Base-by-base conservation (phyloP, 441 rosid species). In the Bocquillonia castaneifolia region DNA sequence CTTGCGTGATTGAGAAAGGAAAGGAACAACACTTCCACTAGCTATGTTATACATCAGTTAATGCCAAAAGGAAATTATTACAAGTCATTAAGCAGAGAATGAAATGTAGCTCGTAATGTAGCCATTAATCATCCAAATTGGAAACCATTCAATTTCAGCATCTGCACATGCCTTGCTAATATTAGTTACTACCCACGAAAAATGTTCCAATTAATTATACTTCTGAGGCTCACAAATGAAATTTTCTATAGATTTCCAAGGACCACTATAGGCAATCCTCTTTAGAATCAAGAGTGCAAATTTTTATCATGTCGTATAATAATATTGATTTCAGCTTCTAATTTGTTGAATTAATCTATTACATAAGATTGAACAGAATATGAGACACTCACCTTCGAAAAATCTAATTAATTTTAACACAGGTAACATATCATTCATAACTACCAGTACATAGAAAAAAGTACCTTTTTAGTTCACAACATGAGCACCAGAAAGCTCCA, bases 401-500 rank as follows among this genome's bases (percentile, higher is more conserved):
- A 25, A 31, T 47, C 48, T n/a, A n/a, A n/a, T n/a, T 47, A 15
- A 7, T 50, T 34, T 55, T 13, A 29, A 51, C 0, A n/a, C 4
- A 28, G 28, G 44, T 31, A 25, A 22, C 23, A 32, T 60, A 34
- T 10, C 31, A 44, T 39, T 59, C 50, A 20, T 28, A 31, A 51
- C 31, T 36, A 58, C 12, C 20, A 45, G 51, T 63, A 25, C 31
- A 67, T 64, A 67, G 59, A 48, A 42, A 22, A 23, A 72, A 17
- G 37, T 72, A 93, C 96, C 98, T 89, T 73, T 93, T 93, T 74
- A 91, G 98, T 79, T 91, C 98, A 81, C 97, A 93, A 76, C 91
- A 97, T 52, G 98, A 93, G 78, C 98, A 93, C 98, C 98, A 93
- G 73, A 93, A 93, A 15, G 98, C 96, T 55, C 97, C 98, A 54